These are phyloP conservation scores for Fusarium hainanense DNA, from an alignment of 2,329 filamentous ascomycete genomes.

Conservation along the genomic window DNA sequence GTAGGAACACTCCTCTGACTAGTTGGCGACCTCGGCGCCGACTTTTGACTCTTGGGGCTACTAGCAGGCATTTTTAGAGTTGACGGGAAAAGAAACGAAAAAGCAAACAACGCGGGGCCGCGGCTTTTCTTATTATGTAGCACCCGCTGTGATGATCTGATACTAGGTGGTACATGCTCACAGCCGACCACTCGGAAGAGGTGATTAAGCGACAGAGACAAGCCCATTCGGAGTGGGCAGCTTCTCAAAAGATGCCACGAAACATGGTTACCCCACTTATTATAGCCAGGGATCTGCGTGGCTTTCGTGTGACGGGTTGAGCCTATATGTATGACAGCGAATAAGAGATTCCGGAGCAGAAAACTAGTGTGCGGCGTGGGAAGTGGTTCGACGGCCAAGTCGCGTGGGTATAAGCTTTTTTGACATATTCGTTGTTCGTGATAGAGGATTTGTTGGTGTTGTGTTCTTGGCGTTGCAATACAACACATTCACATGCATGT, in stretches of 20 bases:
- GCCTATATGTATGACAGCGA: not conserved
- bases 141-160: conserved; percentile 7
- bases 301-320: not conserved
- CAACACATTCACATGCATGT: not conserved
- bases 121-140: conserved; percentile 7
- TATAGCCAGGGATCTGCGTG: not conserved
- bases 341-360: not conserved
- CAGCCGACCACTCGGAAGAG: not conserved
- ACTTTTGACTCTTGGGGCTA: conserved; percentile 11
- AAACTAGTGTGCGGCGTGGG: not conserved
- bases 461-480: not conserved
- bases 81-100: not conserved
- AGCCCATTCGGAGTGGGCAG: conserved; percentile 11
- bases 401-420: not conserved
- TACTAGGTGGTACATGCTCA: not conserved
- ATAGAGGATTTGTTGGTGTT: not conserved
- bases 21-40: not conserved
- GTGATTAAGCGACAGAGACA: not conserved
- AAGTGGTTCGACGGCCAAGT: not conserved
- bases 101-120: not conserved
- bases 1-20: not conserved
- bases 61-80: not conserved
- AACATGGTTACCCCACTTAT: not conserved
- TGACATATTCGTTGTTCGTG: not conserved
- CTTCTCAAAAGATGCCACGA: conserved; percentile 15